A percentile compares a stretch with the other conserved stretches of the same genome.
Conservation (phyloP, 2,329 filamentous ascomycete genomes). For the Furcasterigmium sp. region DNA sequence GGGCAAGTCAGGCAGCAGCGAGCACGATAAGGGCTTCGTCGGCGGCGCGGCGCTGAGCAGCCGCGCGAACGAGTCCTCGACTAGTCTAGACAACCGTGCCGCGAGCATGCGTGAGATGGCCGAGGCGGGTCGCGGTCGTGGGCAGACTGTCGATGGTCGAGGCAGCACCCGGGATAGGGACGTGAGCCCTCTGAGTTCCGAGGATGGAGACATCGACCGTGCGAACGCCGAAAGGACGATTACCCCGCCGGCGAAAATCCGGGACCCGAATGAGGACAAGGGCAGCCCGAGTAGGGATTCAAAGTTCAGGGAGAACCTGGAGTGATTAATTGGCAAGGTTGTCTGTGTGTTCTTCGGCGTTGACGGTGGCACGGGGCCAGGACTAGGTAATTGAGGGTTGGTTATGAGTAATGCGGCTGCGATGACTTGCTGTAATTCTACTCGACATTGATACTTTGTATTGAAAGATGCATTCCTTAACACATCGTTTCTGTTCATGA, state of each 20-base stretch:
- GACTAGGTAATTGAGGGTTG: not conserved
- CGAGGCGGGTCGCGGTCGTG: constrained; percentile 30
- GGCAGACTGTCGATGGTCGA: constrained; percentile 20
- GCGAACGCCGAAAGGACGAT: constrained; percentile 22
- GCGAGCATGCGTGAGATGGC: constrained; percentile 42
- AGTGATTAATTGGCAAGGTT: constrained; percentile 9
- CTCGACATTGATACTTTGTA: too few species aligned
- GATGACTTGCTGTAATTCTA: too few species aligned
- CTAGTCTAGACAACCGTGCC: constrained; percentile 34
- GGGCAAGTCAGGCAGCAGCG: constrained; percentile 32
- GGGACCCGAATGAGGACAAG: constrained; percentile 26
- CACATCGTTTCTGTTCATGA: too few species aligned
- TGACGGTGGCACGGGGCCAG: not conserved
- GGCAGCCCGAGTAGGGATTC: constrained; percentile 52
- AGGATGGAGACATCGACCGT: constrained; percentile 40
- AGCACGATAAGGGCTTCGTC: constrained; percentile 37
- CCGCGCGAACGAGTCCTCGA: constrained; percentile 36
- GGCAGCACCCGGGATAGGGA: constrained; percentile 17
- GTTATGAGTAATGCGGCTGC: not conserved
- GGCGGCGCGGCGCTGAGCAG: constrained; percentile 42
- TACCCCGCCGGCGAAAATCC: constrained; percentile 31
- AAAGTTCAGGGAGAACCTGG: constrained; percentile 53
- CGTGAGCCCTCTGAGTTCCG: constrained; percentile 14
- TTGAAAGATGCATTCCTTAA: too few species aligned
- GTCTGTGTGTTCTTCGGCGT: not conserved